Evolutionary conservation across 768 basidiomycete species (phyloP).

Genomic region (Lepiota venenata): DNA sequence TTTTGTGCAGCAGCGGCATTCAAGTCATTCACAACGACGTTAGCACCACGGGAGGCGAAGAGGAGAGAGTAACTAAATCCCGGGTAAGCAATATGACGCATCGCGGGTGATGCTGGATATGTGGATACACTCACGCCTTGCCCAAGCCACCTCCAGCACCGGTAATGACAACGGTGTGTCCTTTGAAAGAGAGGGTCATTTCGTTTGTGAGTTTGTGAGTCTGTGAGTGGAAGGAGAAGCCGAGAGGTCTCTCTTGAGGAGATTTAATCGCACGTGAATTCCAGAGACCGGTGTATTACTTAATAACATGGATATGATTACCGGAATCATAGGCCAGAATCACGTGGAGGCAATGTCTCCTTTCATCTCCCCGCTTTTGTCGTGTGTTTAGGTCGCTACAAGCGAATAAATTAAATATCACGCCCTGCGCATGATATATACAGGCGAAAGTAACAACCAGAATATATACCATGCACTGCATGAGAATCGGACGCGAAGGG

Average conservation of each 20-base stretch:
- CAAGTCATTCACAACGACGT: constrained; percentile 95
- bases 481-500: constrained; percentile 19
- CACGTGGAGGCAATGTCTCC: no score
- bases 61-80: constrained; percentile 75
- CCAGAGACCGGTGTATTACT: no score
- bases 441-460: constrained; percentile 20
- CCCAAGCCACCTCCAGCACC: constrained; percentile 97
- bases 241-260: no score
- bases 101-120: not conserved
- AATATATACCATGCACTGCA: constrained; percentile 26
- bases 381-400: not conserved
- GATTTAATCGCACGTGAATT: no score
- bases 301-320: no score
- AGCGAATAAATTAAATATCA: constrained; percentile 27
- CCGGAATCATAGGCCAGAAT: no score
- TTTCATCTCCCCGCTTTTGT: not conserved
- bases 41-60: constrained; percentile 91
- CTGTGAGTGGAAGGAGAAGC: not conserved
- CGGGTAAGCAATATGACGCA: constrained; percentile 7
- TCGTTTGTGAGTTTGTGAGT: constrained; percentile 5
- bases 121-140: constrained; percentile 60
- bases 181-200: constrained; percentile 74
- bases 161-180: constrained; percentile 90
- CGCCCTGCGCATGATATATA: constrained; percentile 34
- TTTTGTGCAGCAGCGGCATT: constrained; percentile 84